These are phyloP conservation scores for Dittrichia graveolens DNA, from an alignment of 129 eudicot genomes.

Conservation along the genomic window DNA sequence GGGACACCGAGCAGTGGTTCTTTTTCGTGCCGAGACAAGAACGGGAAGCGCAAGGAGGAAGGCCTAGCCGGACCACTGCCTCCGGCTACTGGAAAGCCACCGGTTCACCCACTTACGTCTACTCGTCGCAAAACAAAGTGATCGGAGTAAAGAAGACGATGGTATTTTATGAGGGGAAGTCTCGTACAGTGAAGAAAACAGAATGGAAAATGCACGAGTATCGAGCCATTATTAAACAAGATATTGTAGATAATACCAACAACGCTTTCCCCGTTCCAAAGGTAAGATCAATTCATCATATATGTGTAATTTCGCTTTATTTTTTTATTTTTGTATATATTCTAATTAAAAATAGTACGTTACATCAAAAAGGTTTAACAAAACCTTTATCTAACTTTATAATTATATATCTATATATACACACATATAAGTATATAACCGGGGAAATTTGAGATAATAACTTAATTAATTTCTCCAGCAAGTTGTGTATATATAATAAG, in stretches of 20 bases:
- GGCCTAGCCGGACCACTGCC: constrained; percentile 68
- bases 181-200: constrained; percentile 65
- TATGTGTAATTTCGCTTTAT: neutral
- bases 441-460: no score
- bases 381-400: no score
- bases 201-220: constrained; percentile 92
- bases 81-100: constrained; percentile 92
- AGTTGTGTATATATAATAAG: no score
- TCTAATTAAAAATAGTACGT: no score
- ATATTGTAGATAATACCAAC: neutral
- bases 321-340: no score
- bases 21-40: constrained; percentile 75
- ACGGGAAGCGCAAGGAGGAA: constrained; percentile 80
- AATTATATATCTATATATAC: no score
- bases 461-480: no score
- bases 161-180: constrained; percentile 82
- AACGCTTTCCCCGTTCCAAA: constrained; percentile 36
- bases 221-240: constrained; percentile 53
- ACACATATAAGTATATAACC: no score
- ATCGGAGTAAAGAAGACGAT: constrained; percentile 78
- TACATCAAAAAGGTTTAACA: no score
- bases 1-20: constrained; percentile 85
- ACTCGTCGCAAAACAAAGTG: constrained; percentile 52
- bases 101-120: constrained; percentile 72
- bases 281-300: constrained; percentile 40